Evolutionary conservation across 2,329 filamentous ascomycete genomes (phyloP).

Genomic region (Penicillium concentricum): DNA sequence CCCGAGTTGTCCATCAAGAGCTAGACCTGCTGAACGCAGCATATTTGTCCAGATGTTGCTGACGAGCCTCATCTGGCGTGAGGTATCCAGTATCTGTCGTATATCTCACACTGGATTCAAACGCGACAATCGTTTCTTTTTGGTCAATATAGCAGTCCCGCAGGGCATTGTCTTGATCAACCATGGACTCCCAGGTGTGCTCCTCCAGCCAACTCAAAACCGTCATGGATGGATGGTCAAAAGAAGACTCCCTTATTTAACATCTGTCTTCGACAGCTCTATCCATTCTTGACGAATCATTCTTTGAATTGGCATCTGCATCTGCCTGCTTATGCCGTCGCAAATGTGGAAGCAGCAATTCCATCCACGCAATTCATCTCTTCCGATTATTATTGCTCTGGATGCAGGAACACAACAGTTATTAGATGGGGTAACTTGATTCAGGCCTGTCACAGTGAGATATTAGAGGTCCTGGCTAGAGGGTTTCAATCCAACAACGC

Average conservation of each 20-base stretch:
- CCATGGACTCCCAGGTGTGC: slow-evolving; percentile 1
- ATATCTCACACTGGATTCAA: background rate
- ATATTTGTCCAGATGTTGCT: background rate
- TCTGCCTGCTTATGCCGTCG: background rate
- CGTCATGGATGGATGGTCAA: slow-evolving; percentile 7
- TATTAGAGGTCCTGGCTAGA: slow-evolving; percentile 2
- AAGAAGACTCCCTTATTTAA: background rate
- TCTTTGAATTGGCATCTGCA: background rate
- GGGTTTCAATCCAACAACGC: background rate
- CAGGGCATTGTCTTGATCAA: background rate
- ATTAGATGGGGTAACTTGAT: slow-evolving; percentile 9
- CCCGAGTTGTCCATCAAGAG: background rate
- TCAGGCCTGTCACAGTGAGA: slow-evolving; percentile 8
- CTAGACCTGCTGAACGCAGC: background rate
- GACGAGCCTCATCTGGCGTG: background rate
- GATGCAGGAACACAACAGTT: background rate
- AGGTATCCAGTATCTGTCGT: slow-evolving; percentile 1
- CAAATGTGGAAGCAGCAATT: background rate
- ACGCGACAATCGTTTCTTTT: background rate
- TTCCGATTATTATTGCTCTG: background rate
- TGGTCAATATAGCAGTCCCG: background rate
- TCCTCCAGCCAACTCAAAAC: slow-evolving; percentile 9
- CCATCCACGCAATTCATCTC: background rate
- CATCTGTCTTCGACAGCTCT: background rate
- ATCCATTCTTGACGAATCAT: slow-evolving; percentile 3